Evolutionary conservation across 2,329 filamentous ascomycete species (phyloP).

Genomic region (Aotearoamyces nothofagi): DNA sequence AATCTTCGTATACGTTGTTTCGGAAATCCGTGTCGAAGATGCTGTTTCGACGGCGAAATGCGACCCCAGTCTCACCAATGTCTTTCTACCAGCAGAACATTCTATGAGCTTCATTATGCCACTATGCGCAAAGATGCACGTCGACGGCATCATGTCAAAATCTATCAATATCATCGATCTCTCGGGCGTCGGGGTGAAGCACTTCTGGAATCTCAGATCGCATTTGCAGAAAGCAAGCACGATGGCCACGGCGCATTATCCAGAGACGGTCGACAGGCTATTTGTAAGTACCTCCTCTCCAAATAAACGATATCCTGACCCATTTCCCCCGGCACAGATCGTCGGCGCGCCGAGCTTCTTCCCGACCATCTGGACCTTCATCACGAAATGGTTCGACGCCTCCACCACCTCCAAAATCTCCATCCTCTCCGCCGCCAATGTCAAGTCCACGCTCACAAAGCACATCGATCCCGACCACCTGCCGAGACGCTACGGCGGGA

Average conservation of each 20-base stretch:
- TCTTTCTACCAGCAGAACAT: constrained; percentile 2
- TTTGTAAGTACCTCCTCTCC: constrained; percentile 3
- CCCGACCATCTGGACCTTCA: constrained; percentile 3
- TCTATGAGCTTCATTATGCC: constrained; percentile 2
- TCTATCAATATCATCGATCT: constrained; percentile 3
- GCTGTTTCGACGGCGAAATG: neutral
- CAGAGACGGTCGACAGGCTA: constrained; percentile 3
- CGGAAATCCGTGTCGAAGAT: constrained; percentile 1
- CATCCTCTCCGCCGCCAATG: constrained; percentile 2
- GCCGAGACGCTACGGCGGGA: constrained; percentile 2
- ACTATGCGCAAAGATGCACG: constrained; percentile 1
- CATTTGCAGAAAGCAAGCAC: constrained; percentile 2
- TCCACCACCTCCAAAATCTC: constrained; percentile 3
- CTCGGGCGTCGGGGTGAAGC: constrained; percentile 2
- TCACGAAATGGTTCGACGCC: constrained; percentile 3
- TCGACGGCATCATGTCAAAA: neutral
- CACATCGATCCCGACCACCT: constrained; percentile 1
- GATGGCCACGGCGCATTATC: constrained; percentile 4
- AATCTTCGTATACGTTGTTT: constrained; percentile 2
- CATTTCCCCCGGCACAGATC: constrained; percentile 1
- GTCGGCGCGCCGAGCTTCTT: constrained; percentile 3
- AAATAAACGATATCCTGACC: too few species aligned
- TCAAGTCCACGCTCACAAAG: constrained; percentile 1
- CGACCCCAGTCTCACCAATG: neutral
- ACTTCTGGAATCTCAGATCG: constrained; percentile 3